phyloP scores from a whole-genome alignment of 2,329 filamentous ascomycete species.

The Trichophyton equinum region DNA sequence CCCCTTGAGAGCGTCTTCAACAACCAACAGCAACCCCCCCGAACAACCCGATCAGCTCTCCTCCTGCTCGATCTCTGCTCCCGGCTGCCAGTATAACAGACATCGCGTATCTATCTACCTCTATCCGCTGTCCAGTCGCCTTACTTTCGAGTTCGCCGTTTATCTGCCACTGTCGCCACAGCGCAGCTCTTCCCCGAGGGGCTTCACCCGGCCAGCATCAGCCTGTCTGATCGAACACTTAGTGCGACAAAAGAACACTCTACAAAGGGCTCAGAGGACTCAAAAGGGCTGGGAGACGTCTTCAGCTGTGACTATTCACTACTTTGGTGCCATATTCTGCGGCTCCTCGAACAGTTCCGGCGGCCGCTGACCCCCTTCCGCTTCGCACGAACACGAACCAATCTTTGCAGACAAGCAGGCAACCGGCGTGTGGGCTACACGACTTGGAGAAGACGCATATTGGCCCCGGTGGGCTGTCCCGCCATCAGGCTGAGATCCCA shows the following conservation, averaged over 20 bases:
- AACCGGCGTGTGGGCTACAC: not conserved
- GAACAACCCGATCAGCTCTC: not conserved
- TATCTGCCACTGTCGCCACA: not conserved
- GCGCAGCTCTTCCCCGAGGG: not conserved
- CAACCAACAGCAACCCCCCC: not conserved
- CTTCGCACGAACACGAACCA: not conserved
- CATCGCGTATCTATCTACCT: not conserved
- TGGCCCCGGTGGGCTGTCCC: slow-evolving; percentile 1
- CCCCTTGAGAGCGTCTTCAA: not conserved
- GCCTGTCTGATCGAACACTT: not conserved
- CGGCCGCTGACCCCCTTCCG: not conserved
- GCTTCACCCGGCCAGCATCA: not conserved
- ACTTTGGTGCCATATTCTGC: not conserved
- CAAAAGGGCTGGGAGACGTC: not conserved
- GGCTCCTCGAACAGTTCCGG: not conserved
- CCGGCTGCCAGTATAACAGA: not conserved
- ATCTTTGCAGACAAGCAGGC: not conserved
- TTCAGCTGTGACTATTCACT: not conserved
- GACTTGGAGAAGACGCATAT: not conserved
- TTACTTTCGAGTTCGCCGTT: not conserved
- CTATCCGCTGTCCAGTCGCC: not conserved
- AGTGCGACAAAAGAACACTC: not conserved
- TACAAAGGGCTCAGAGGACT: not conserved
- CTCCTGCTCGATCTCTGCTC: not conserved
- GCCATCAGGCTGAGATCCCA: not conserved